phyloP scores from a whole-genome alignment of 2,329 filamentous ascomycete genomes.

The Helotiales sp. region DNA sequence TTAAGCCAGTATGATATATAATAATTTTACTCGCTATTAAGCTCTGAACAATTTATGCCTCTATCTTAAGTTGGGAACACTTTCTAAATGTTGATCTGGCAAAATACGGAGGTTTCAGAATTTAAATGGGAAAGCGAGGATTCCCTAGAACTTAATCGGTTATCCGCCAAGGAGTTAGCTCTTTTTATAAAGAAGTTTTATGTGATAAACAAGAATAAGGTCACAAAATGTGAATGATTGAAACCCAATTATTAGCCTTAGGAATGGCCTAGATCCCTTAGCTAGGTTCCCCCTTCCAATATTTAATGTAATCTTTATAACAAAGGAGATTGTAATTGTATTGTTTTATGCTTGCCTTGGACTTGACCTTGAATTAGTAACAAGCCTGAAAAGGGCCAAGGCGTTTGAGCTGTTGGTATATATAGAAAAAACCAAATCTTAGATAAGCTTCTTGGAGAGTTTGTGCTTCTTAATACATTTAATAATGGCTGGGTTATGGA shows the following conservation, averaged over 20 bases:
- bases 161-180: slow-evolving; percentile 11
- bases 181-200: slow-evolving; percentile 13
- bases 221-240: slow-evolving; percentile 11
- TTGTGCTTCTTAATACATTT: slow-evolving; percentile 9
- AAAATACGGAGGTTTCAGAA: slow-evolving; percentile 12
- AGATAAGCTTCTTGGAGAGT: not conserved
- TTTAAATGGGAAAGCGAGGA: slow-evolving; percentile 17
- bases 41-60: slow-evolving; percentile 12
- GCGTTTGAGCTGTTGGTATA: slow-evolving; percentile 15
- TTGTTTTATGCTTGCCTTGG: slow-evolving; percentile 4
- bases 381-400: slow-evolving; percentile 15
- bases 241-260: slow-evolving; percentile 19
- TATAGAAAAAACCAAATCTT: slow-evolving; percentile 15
- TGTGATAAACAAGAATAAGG: not conserved
- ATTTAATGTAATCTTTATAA: slow-evolving; percentile 12
- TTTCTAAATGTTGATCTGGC: slow-evolving; percentile 18
- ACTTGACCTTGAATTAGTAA: slow-evolving; percentile 13
- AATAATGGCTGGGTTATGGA: slow-evolving; percentile 17
- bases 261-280: slow-evolving; percentile 13
- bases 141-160: slow-evolving; percentile 12
- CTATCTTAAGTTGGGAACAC: slow-evolving; percentile 13
- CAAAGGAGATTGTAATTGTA: slow-evolving; percentile 13
- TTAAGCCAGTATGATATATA: slow-evolving; percentile 11
- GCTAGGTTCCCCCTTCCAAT: slow-evolving; percentile 13
- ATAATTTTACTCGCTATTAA: slow-evolving; percentile 15